A percentile compares a stretch with the other conserved stretches of the same genome.
phyloP scores from a whole-genome alignment of 768 basidiomycete species.

The Leccinum uliginosum region DNA sequence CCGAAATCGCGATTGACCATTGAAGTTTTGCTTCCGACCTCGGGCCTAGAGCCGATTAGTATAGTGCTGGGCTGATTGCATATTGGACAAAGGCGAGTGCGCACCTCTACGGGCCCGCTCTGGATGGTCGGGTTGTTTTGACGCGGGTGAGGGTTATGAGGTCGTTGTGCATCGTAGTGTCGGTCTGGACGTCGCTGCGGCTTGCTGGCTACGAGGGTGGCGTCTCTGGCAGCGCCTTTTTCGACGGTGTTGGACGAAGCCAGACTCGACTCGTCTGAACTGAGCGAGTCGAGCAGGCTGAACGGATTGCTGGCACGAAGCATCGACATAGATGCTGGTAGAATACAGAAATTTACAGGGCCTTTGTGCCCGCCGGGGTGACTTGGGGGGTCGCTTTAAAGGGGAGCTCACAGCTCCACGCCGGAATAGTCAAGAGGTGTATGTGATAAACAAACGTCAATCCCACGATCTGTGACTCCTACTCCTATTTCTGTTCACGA shows the following conservation, averaged over 20 bases:
- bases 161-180: not conserved
- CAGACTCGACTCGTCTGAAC: not conserved
- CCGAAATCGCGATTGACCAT: not conserved
- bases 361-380: not conserved
- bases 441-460: conserved; percentile 20
- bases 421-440: conserved; percentile 1
- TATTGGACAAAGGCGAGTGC: not conserved
- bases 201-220: not conserved
- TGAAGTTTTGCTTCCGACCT: not conserved
- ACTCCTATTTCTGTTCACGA: not conserved
- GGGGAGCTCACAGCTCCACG: conserved; percentile 3
- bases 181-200: not conserved
- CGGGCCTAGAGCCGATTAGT: not conserved
- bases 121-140: not conserved
- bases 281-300: not conserved
- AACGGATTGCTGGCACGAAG: conserved; percentile 2
- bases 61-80: not conserved
- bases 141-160: not conserved
- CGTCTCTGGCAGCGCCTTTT: not conserved
- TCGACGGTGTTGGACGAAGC: not conserved
- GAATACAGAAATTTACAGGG: not conserved
- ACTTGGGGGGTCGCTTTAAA: not conserved
- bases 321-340: not conserved
- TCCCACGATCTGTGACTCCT: not conserved
- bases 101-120: conserved; percentile 3